Evolutionary conservation across 306 rosid species (phyloP).

Genomic region (Astragalus membranaceus): DNA sequence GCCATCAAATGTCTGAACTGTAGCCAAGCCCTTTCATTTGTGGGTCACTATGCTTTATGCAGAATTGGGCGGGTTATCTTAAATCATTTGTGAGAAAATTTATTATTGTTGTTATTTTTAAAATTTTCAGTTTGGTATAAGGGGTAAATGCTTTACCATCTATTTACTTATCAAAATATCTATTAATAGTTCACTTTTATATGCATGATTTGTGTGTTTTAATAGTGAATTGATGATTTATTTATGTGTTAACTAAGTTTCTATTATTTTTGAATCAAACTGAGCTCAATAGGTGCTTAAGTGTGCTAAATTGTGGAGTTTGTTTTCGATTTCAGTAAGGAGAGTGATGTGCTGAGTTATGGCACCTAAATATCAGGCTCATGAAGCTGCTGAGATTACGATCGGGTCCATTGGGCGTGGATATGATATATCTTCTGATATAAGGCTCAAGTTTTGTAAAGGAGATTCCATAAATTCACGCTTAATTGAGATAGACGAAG

Average conservation of each 20-base stretch:
- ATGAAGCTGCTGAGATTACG: conserved; percentile 72
- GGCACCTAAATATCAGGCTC: conserved; percentile 71
- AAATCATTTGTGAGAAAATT: background rate
- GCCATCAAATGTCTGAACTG: background rate
- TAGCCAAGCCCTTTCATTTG: background rate
- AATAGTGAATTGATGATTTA: background rate
- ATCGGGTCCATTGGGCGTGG: conserved; percentile 88
- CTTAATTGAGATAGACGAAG: conserved; percentile 70
- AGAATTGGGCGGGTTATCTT: background rate
- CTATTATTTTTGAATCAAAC: background rate
- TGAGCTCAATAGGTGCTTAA: conserved; percentile 9
- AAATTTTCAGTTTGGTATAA: background rate
- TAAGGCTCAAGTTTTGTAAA: conserved; percentile 86
- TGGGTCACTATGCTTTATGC: conserved; percentile 1
- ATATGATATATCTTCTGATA: conserved; percentile 67
- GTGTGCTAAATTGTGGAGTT: conserved; percentile 13
- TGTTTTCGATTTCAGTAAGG: conserved; percentile 33
- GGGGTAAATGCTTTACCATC: background rate
- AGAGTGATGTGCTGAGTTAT: conserved; percentile 55
- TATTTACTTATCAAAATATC: background rate
- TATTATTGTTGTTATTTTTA: background rate
- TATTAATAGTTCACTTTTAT: background rate
- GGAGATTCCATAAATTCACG: conserved; percentile 49
- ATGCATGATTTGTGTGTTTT: background rate
- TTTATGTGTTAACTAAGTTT: background rate